Evolutionary conservation across 148 eudicot species (phyloP).

Genomic region (Talinum fruticosum): DNA sequence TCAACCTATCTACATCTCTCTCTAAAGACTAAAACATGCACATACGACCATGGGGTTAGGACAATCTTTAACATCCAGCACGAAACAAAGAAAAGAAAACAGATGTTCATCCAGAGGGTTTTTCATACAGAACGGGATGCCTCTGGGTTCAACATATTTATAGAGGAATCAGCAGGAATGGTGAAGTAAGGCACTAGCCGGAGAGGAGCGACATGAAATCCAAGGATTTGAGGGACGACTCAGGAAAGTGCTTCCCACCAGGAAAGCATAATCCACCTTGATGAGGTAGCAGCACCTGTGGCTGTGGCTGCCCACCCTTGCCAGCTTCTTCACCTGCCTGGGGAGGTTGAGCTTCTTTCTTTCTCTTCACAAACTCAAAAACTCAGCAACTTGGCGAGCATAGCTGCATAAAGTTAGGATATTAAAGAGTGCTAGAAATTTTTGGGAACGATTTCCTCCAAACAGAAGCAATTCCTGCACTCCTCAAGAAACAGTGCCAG

Average conservation of each 20-base stretch:
- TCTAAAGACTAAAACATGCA: conserved; percentile 14
- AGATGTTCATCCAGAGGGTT: conserved; percentile 13
- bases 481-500: too few relatives aligned
- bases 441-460: too few relatives aligned
- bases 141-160: neutral
- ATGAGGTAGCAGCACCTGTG: conserved; percentile 47
- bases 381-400: conserved; percentile 87
- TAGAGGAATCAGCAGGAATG: conserved; percentile 10
- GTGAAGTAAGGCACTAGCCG: conserved; percentile 19
- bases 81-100: conserved; percentile 12
- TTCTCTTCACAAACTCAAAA: conserved; percentile 79
- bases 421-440: neutral
- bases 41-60: conserved; percentile 13
- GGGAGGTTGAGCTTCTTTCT: conserved; percentile 48
- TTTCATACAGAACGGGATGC: conserved; percentile 17
- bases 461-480: too few relatives aligned
- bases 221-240: conserved; percentile 46
- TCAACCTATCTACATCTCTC: conserved; percentile 28
- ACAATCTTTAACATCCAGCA: conserved; percentile 23
- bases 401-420: conserved; percentile 45
- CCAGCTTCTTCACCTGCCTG: conserved; percentile 28
- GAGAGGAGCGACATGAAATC: conserved; percentile 53
- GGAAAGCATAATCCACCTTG: conserved; percentile 56
- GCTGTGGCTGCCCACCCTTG: conserved; percentile 22
- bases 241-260: conserved; percentile 40